Evolutionary conservation across 305 asterid genomes (phyloP), one percentile per base, ranked within the genome.

Genomic region (Fraxinus platypoda): DNA sequence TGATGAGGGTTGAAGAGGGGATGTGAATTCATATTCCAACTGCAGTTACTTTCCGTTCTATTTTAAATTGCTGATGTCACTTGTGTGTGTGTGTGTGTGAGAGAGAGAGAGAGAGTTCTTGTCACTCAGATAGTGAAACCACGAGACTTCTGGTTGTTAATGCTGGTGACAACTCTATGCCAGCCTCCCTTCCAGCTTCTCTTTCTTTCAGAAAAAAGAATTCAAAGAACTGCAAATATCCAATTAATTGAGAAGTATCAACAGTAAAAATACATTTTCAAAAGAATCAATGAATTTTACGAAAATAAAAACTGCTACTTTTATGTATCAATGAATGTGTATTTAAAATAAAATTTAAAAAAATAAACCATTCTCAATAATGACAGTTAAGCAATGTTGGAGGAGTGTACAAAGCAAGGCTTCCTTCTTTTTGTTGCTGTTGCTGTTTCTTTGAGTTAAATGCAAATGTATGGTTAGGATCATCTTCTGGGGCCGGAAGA

Each of bases 401-500:
- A 59, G 87, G 43, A 85, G 83, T 72, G 75, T 93, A 84, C 23
- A 90, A 78, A 74, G 46, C 88, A 81, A 89, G 80, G 26, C 59
- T 76, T 28, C 90, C 74, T 81, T 88, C 83, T 54, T 82, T 76
- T 46, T 73, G 74, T 74, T 76, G 88, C 33, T 82, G 89, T 57
- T 57, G 88, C 33, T 82, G 89, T 57, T 57, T 82, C 87, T 86
- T 82, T 68, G 76, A 46, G 49, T 31, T 80, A 70, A 82, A 81
- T 75, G 83, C 84, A 52, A 77, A 84, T 77, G 84, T 78, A 4
- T 78, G 85, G 77, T 86, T 87, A 82, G 38, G 75, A 68, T 89
- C 90, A 33, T 90, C 92, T 37, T 86, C 93, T 7, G 93, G 97
- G 8, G 95, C 95, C 21, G 94, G 97, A 74, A 91, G 94, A 34